Evolutionary conservation across 176 grass and related monocot genomes (phyloP).

Genomic region (Musa troglodytarum): DNA sequence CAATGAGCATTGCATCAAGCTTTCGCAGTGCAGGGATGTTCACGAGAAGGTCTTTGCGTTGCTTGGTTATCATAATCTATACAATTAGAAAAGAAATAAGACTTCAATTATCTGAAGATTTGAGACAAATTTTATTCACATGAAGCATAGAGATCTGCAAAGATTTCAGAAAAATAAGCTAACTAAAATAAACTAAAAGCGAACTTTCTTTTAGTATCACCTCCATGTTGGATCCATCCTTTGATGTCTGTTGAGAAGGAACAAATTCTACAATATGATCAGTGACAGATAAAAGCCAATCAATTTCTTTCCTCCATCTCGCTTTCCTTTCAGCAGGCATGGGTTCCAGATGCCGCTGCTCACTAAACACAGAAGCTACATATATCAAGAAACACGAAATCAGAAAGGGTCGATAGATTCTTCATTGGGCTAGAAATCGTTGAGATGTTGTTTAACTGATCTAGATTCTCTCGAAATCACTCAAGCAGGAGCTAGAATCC

Average conservation of each 20-base stretch:
- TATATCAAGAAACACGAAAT: background rate
- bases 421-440: background rate
- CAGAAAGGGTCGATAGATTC: background rate
- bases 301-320: slow-evolving; percentile 7
- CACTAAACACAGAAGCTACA: slow-evolving; percentile 10
- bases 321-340: slow-evolving; percentile 12
- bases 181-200: background rate
- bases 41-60: slow-evolving; percentile 11
- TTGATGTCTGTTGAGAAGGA: slow-evolving; percentile 2
- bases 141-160: no score
- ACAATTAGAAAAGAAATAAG: background rate
- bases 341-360: slow-evolving; percentile 5
- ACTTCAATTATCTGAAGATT: background rate
- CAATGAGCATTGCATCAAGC: slow-evolving; percentile 12
- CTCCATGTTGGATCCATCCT: background rate
- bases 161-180: background rate
- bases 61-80: slow-evolving; percentile 8
- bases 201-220: background rate
- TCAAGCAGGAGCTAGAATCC: no score
- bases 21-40: slow-evolving; percentile 7
- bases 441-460: no score
- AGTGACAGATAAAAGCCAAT: slow-evolving; percentile 7
- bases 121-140: no score
- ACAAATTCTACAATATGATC: slow-evolving; percentile 13
- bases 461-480: no score